Percentiles rank a stretch among this genome's conserved stretches.
phyloP scores from a whole-genome alignment of 768 basidiomycete genomes.

The Russula sp. region DNA sequence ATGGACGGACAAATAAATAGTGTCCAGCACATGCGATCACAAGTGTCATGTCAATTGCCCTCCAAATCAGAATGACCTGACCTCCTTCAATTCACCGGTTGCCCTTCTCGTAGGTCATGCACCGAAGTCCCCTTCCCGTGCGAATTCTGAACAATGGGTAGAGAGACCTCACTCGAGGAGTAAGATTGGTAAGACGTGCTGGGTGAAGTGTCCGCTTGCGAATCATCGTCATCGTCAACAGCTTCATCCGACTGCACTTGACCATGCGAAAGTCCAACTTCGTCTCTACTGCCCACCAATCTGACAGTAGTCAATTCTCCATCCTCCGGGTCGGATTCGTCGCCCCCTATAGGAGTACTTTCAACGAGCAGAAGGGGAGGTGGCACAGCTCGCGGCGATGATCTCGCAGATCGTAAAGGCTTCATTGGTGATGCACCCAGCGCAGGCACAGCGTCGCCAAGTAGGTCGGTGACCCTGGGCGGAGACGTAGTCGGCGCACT shows the following conservation, averaged over 20 bases:
- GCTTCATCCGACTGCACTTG: not conserved
- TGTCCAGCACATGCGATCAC: slow-evolving; percentile 20
- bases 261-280: not conserved
- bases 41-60: slow-evolving; percentile 5
- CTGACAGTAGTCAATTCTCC: slow-evolving; percentile 2
- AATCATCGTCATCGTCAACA: not conserved
- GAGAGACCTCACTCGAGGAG: not conserved
- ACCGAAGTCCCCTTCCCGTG: slow-evolving; percentile 22
- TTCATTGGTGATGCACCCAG: slow-evolving; percentile 27
- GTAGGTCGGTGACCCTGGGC: slow-evolving; percentile 41
- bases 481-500: slow-evolving; percentile 7
- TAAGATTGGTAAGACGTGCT: not conserved
- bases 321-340: not conserved
- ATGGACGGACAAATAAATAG: slow-evolving; percentile 16
- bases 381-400: not conserved
- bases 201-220: not conserved
- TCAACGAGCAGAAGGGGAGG: not conserved
- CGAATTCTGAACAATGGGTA: not conserved
- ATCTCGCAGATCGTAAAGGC: slow-evolving; percentile 29
- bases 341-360: not conserved
- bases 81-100: slow-evolving; percentile 39
- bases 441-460: slow-evolving; percentile 37
- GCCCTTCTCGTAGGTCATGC: slow-evolving; percentile 48
- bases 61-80: slow-evolving; percentile 14
- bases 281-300: slow-evolving; percentile 4